Base-by-base conservation (phyloP, 371 early-diverging fungal genomes). In the Circinella umbellata region DNA sequence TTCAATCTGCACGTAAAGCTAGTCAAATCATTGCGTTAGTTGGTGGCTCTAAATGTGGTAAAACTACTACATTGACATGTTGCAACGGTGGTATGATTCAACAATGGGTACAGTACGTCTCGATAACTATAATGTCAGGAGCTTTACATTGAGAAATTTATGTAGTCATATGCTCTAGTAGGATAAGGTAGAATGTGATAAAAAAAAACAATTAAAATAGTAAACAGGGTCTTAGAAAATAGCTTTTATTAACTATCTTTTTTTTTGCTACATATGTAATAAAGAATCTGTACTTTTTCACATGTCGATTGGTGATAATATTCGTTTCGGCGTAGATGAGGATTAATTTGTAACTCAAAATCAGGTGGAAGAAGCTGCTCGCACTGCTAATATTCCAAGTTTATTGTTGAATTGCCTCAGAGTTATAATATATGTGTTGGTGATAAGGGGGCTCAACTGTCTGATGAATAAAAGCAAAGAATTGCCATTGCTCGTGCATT, bases 61-160 rank as follows among this genome's bases (percentile, higher is more conserved):
- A 96, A 79, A 87, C 88, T 14, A 95, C 97, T 0, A 84, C 89
- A 87, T 96, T 72, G 90, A 88, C 64, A 86, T 96, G 73, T 71
- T 97, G 18, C 90, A 94, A 81, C 90, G 97, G 1, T 93, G 93
- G 80, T 97, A 96, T 73, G 95, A 97, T 74, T 88, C 86, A 13
- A 55, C 63, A 15, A 68, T 76, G 7, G 95, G 95, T 18, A 63
- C 74, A 1, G 85, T 94, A 34, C 74, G 72, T 0, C 68, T 94
- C 10, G 93, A 96, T 72, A 87, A 87, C 35, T 67, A 79, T 42
- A 88, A 94, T 71, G 87, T 94, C 67, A 77, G 81, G 60, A 81
- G 85, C 36, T 86, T 90, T 70, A 74, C 85, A 47, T 75, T 93
- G 46, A 75, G 80, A 20, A 83, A 88, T 48, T 77, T 94, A 17